phyloP scores from a whole-genome alignment of 805 yeast genomes.

The Yamadazyma takamatsuzukensis region DNA sequence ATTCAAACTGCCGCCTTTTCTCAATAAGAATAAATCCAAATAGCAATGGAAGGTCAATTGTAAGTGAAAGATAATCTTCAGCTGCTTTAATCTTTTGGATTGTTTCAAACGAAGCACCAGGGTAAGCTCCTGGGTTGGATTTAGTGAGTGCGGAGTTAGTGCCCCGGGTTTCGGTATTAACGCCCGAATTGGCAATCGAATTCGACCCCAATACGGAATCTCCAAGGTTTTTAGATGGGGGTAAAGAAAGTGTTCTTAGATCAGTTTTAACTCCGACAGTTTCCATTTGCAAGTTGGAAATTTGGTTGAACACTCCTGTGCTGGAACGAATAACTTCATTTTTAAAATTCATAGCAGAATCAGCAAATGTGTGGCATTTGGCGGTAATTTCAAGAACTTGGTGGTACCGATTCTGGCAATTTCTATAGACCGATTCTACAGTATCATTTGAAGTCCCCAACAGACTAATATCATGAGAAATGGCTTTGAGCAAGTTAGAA shows the following conservation, averaged over 20 bases:
- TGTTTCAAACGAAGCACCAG: conserved; percentile 15
- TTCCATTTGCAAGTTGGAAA: conserved; percentile 36
- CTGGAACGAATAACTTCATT: conserved; percentile 18
- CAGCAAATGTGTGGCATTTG: conserved; percentile 1
- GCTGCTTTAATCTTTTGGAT: conserved; percentile 24
- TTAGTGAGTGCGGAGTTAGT: background rate
- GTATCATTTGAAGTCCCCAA: conserved; percentile 2
- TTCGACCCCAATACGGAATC: background rate
- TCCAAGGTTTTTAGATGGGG: conserved; percentile 1
- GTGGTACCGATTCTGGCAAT: conserved; percentile 1
- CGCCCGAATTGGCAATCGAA: background rate
- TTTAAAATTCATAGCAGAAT: conserved; percentile 21
- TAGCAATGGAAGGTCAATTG: conserved; percentile 65
- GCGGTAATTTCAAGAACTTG: background rate
- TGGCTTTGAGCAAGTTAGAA: background rate
- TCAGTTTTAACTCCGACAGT: conserved; percentile 32
- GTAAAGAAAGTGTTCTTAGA: conserved; percentile 21
- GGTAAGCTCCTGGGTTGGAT: background rate
- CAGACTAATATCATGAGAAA: background rate
- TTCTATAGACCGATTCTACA: conserved; percentile 1
- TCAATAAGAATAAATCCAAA: conserved; percentile 71
- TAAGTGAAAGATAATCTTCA: conserved; percentile 39
- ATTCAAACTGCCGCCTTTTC: conserved; percentile 52
- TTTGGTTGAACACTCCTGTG: conserved; percentile 22
- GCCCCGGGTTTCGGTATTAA: conserved; percentile 1